phyloP scores from a whole-genome alignment of 305 asterid species.

The Fraxinus sp. region DNA sequence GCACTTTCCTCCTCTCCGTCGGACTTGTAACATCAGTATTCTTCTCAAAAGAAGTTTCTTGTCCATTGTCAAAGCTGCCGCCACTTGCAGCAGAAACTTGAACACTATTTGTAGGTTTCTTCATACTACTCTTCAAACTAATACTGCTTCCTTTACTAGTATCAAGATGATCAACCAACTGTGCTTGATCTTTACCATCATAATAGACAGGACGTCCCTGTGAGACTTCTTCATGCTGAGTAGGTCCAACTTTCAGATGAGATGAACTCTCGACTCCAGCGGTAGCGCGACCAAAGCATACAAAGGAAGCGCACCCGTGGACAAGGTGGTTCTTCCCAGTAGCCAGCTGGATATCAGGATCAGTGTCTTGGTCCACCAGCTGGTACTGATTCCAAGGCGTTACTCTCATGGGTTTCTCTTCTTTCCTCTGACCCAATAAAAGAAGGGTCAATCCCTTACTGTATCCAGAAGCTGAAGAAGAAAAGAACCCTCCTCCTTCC shows the following conservation, averaged over 20 bases:
- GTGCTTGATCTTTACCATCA: conserved; percentile 37
- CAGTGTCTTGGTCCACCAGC: conserved; percentile 86
- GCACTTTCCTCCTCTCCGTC: conserved; percentile 66
- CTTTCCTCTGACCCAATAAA: conserved; percentile 74
- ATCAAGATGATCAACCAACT: conserved; percentile 32
- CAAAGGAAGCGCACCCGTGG: conserved; percentile 78
- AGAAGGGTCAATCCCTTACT: conserved; percentile 89
- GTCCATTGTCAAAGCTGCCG: conserved; percentile 29
- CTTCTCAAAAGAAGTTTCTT: conserved; percentile 31
- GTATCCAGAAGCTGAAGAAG: conserved; percentile 93
- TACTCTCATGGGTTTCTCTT: conserved; percentile 94
- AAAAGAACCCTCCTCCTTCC: conserved; percentile 32
- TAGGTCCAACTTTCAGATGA: conserved; percentile 63
- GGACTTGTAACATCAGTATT: conserved; percentile 35
- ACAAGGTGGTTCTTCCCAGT: conserved; percentile 63
- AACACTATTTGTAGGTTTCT: conserved; percentile 40
- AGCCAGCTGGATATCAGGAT: conserved; percentile 87
- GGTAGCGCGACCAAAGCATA: conserved; percentile 73
- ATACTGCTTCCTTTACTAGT: conserved; percentile 28
- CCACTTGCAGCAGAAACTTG: conserved; percentile 35
- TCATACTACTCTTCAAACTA: conserved; percentile 76
- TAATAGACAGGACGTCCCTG: conserved; percentile 38
- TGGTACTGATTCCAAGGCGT: conserved; percentile 96
- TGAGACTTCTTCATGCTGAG: conserved; percentile 50
- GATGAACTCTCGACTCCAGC: conserved; percentile 65